These are phyloP conservation scores for Candida gigantensis DNA, from an alignment of 1,139 yeast genomes.

Conservation along the genomic window DNA sequence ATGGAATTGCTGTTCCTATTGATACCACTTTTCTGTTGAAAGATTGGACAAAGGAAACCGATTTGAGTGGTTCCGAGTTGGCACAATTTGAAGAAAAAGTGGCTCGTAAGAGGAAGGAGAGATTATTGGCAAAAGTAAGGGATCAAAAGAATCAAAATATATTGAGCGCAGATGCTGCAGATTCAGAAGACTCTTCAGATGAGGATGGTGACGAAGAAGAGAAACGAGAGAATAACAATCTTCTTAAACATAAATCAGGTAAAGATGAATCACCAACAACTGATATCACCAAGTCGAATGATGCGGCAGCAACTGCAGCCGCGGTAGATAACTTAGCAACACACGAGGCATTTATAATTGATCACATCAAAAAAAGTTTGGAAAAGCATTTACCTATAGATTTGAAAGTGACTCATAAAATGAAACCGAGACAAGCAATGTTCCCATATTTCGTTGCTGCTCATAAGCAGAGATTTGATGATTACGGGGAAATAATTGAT, in stretches of 20 bases:
- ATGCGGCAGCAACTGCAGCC: slow-evolving; percentile 4
- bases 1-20: slow-evolving; percentile 59
- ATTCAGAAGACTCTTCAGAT: slow-evolving; percentile 38
- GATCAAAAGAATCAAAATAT: slow-evolving; percentile 58
- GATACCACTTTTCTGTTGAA: slow-evolving; percentile 37
- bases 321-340: slow-evolving; percentile 35
- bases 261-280: too few relatives aligned
- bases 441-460: slow-evolving; percentile 63
- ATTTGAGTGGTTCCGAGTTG: slow-evolving; percentile 52
- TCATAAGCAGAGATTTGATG: slow-evolving; percentile 65
- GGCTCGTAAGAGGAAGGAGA: slow-evolving; percentile 43
- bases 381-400: slow-evolving; percentile 54
- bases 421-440: slow-evolving; percentile 69
- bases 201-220: slow-evolving; percentile 36
- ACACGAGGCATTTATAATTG: slow-evolving; percentile 45
- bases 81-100: slow-evolving; percentile 48
- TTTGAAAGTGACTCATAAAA: slow-evolving; percentile 56
- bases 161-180: slow-evolving; percentile 44
- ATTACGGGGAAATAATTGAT: slow-evolving; percentile 77
- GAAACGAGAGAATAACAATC: slow-evolving; percentile 12
- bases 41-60: slow-evolving; percentile 47
- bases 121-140: slow-evolving; percentile 52
- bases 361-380: slow-evolving; percentile 38
- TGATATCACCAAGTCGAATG: slow-evolving; percentile 7
- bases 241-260: too few relatives aligned